phyloP scores from a whole-genome alignment of 1,139 yeast species.

The Lodderomyces metapsilosis region DNA sequence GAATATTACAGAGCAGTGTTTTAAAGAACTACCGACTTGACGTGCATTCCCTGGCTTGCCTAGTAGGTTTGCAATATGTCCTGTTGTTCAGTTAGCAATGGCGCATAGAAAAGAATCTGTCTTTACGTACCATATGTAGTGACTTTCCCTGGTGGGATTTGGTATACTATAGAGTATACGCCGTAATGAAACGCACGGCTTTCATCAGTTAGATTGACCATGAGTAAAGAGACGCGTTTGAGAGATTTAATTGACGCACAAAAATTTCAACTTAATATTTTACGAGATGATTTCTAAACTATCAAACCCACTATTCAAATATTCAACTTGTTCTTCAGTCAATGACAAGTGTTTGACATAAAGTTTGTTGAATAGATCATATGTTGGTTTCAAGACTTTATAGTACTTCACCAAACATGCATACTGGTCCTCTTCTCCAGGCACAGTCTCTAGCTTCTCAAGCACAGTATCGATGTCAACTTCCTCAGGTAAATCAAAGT shows the following conservation, averaged over 20 bases:
- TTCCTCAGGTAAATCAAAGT: constrained; percentile 7
- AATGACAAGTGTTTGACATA: constrained; percentile 10
- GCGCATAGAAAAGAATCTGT: too few species aligned
- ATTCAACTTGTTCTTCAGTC: constrained; percentile 5
- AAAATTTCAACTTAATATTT: background rate
- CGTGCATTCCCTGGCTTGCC: constrained; percentile 66
- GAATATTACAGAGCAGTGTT: constrained; percentile 33
- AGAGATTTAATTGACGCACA: background rate
- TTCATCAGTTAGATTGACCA: constrained; percentile 6
- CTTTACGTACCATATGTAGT: constrained; percentile 62
- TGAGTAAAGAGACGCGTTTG: background rate
- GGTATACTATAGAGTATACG: constrained; percentile 53
- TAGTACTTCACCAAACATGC: constrained; percentile 14
- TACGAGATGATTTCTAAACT: background rate
- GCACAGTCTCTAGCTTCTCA: constrained; percentile 6
- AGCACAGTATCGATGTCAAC: constrained; percentile 1
- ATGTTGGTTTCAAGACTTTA: constrained; percentile 12
- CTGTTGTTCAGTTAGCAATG: constrained; percentile 17
- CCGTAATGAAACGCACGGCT: constrained; percentile 43
- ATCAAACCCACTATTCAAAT: constrained; percentile 12
- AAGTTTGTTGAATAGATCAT: constrained; percentile 13
- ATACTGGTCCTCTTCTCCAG: constrained; percentile 12
- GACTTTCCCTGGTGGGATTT: constrained; percentile 64
- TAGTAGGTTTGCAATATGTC: constrained; percentile 66
- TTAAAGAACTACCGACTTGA: constrained; percentile 71